phyloP scores from a whole-genome alignment of 2,329 filamentous ascomycete species.

The Dactylonectria estremocensis region DNA sequence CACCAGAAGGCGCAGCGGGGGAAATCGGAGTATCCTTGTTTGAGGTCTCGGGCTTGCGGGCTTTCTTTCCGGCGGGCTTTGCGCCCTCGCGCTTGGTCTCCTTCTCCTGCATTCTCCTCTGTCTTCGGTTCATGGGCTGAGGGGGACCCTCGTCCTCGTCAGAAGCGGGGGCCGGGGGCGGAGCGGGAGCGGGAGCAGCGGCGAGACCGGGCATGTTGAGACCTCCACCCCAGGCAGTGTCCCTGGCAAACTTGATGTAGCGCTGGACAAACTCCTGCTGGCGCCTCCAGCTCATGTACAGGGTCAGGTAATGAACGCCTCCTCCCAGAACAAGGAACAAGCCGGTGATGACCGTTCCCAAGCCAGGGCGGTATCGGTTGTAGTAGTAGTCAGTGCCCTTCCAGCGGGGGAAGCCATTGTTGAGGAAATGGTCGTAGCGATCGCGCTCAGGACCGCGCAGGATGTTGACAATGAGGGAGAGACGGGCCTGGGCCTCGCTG shows the following conservation, averaged over 20 bases:
- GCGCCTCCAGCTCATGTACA: constrained; percentile 90
- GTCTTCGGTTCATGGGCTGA: constrained; percentile 82
- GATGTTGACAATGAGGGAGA: constrained; percentile 88
- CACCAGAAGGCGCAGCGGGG: constrained; percentile 70
- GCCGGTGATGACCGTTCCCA: constrained; percentile 87
- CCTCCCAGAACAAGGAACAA: constrained; percentile 88
- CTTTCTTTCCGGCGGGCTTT: constrained; percentile 68
- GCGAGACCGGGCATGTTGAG: constrained; percentile 79
- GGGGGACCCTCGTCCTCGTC: constrained; percentile 66
- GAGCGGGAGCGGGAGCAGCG: constrained; percentile 57
- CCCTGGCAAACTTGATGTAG: constrained; percentile 91
- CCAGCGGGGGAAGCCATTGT: constrained; percentile 95
- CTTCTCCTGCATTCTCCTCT: constrained; percentile 91
- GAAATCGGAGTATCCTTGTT: constrained; percentile 68
- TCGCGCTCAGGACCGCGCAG: constrained; percentile 85
- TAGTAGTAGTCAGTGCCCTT: constrained; percentile 99
- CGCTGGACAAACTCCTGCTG: constrained; percentile 92
- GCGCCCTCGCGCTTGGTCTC: constrained; percentile 80
- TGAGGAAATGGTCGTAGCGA: constrained; percentile 94
- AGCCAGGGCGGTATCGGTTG: constrained; percentile 89
- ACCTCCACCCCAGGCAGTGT: constrained; percentile 91
- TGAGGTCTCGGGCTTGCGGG: constrained; percentile 53
- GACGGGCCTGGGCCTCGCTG: constrained; percentile 84
- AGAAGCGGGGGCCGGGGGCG: constrained; percentile 62
- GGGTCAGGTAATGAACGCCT: constrained; percentile 86